Evolutionary conservation across 1,284 basidiomycete genomes (phyloP), one percentile per base, ranked within the genome.

Genomic region (Cryptococcus maquisensis): DNA sequence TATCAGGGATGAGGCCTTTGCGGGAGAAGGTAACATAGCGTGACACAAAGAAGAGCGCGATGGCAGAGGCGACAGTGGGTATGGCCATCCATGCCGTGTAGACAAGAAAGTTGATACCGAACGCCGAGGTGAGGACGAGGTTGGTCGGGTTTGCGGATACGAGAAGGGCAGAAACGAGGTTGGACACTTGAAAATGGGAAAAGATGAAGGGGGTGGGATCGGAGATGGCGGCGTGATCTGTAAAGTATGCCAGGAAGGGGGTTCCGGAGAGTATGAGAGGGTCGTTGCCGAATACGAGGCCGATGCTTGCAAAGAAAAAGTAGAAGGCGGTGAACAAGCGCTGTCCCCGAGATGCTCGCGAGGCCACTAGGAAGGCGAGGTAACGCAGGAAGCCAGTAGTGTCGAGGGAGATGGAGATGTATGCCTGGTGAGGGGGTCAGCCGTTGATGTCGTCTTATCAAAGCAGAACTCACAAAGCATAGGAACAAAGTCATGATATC

Each of bases 401-500:
- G 68, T 98, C 94, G 38, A 98, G 81, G 0, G 91, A 91, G 48
- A 97, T 87, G 3, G 94, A 86, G 78, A 98, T 88, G 77, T 98
- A 98, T 0, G 93, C 93, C 81, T 83, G 55, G 9, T 16, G 9
- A 16, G 8, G 10, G 43, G 18, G 21, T 24, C 24, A 44, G 20
- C 18, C 10, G 20, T 36, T 32, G n/a, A 35, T 3, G 4, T 35
- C 10, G 32, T 4, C 3, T 13, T 23, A 3, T 9, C 16, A 28
- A 37, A 10, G 21, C 37, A 3, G 3, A 15, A 72, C 77, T 57
- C 54, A 82, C 83, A 51, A 98, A 80, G 2, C 88, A 89, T 61
- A 92, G 84, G 77, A 98, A 97, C 4, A 98, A 79, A 26, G 90
- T 88, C 73, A 98, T 83, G 57, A 98, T 92, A 72, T 96, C 91